Evolutionary conservation across 495 filamentous ascomycete genomes (phyloP).

Genomic region (Ramalina peruviana): DNA sequence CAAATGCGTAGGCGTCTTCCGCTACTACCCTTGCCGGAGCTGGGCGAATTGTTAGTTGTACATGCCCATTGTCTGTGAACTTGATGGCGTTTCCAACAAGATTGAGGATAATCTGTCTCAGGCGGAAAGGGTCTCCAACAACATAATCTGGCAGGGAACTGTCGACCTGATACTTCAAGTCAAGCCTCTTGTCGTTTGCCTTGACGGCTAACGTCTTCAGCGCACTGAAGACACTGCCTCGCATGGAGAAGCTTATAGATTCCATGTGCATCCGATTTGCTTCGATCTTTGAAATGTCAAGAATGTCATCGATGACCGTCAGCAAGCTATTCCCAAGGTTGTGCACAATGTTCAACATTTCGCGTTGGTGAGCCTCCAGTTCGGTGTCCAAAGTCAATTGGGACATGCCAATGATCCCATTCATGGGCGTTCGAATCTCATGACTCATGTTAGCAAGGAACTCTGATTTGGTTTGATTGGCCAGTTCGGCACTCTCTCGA

Average conservation of each 20-base stretch:
- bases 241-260: slow-evolving; percentile 89
- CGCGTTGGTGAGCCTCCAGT: slow-evolving; percentile 82
- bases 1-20: slow-evolving; percentile 75
- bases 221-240: slow-evolving; percentile 94
- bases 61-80: slow-evolving; percentile 95
- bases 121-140: slow-evolving; percentile 89
- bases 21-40: slow-evolving; percentile 25
- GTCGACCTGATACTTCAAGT: slow-evolving; percentile 88
- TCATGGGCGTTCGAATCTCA: slow-evolving; percentile 96
- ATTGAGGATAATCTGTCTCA: slow-evolving; percentile 78
- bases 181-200: slow-evolving; percentile 93
- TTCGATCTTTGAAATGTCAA: slow-evolving; percentile 99
- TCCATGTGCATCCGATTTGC: slow-evolving; percentile 99
- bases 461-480: slow-evolving; percentile 97
- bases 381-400: slow-evolving; percentile 89
- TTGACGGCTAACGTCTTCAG: slow-evolving; percentile 92
- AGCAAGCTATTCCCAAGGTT: slow-evolving; percentile 92
- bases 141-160: slow-evolving; percentile 92
- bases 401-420: slow-evolving; percentile 82
- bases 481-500: slow-evolving; percentile 88
- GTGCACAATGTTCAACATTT: slow-evolving; percentile 98
- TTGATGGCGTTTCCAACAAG: slow-evolving; percentile 56
- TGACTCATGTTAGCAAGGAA: slow-evolving; percentile 99
- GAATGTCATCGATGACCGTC: slow-evolving; percentile 97
- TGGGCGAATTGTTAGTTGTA: slow-evolving; percentile 82